Base-by-base conservation (phyloP, 1,284 basidiomycete genomes). In the Takashimella tepidaria region DNA sequence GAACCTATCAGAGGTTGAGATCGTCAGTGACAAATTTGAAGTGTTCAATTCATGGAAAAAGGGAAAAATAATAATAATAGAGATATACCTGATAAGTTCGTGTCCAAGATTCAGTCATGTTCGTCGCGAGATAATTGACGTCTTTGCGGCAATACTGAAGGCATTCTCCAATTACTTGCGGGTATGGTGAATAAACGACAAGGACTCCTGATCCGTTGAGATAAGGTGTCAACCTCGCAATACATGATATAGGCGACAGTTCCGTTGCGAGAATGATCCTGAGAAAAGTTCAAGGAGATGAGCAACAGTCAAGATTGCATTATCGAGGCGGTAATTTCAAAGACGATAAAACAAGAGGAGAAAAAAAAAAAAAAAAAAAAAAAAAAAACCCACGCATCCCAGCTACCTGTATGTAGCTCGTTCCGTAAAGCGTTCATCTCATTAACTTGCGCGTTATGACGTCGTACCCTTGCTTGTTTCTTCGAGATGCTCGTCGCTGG, bases 91-190 rank as follows among this genome's bases (percentile, higher is more conserved):
- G 95, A 77, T 98, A 98, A 60, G 84, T 83, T 48, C 96, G 82
- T 47, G 92, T 75, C 87, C 90, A 98, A 10, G 85, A 82, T 76
- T 98, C 95, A 1, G 88, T 87, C 13, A 98, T 78, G 20, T 82
- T 84, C 8, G 92, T 85, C 25, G 85, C 85, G 20, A 98, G 79
- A 59, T 85, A 95, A 58, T 82, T 77, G 6, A 85, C 83, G 42
- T 81, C 72, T 24, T 80, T 76, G 44, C 89, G 83, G 63, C 95
- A 76, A 63, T 82, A 84, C 37, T 81, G 80, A 64, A 96, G 86
- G 2, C 89, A 77, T 53, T 92, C 86, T 13, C 87, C 80, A 5
- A 98, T 78, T 43, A 89, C 87, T 75, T 91, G 87, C 22, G 86
- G 77, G 66, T 88, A 82, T 13, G 90, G 89, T 61, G 86, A 88